Conservation (phyloP, 2,329 filamentous ascomycete species). For the Exophiala lecanii-corni region DNA sequence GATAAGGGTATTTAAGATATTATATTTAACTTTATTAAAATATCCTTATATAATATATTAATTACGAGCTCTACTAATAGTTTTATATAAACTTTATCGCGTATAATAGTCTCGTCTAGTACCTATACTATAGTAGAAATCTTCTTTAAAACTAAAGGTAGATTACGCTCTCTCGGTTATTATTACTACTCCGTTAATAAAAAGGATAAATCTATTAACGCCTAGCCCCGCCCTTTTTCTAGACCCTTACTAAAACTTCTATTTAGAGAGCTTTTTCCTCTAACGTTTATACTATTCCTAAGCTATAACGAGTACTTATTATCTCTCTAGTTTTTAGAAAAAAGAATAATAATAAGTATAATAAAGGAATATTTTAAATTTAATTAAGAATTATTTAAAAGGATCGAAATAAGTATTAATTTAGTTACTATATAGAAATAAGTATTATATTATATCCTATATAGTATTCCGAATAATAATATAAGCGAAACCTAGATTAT, state of each 20-base stretch:
- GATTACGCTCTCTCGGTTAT: neutral
- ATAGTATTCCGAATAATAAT: too few relatives aligned
- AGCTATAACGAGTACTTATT: too few relatives aligned
- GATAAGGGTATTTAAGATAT: too few relatives aligned
- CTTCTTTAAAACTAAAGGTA: neutral
- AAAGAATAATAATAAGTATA: neutral
- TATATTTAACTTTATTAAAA: too few relatives aligned
- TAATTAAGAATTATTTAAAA: neutral
- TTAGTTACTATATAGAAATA: neutral
- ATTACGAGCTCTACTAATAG: too few relatives aligned
- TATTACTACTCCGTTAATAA: neutral
- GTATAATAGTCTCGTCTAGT: neutral
- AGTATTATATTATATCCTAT: neutral
- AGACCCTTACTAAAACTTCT: too few relatives aligned
- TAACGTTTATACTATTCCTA: too few relatives aligned
- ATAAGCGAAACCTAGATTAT: neutral
- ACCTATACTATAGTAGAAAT: slow-evolving; percentile 2
- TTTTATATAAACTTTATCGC: neutral
- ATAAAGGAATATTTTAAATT: neutral
- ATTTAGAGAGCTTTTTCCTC: too few relatives aligned
- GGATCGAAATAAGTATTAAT: neutral
- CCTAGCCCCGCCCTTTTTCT: neutral
- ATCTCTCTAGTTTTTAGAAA: too few relatives aligned
- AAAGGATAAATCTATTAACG: neutral
- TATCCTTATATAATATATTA: too few relatives aligned